Evolutionary conservation across 257 asterid genomes (phyloP), one percentile per base, ranked within the genome.

Genomic region (Ajuga chamaepitys): DNA sequence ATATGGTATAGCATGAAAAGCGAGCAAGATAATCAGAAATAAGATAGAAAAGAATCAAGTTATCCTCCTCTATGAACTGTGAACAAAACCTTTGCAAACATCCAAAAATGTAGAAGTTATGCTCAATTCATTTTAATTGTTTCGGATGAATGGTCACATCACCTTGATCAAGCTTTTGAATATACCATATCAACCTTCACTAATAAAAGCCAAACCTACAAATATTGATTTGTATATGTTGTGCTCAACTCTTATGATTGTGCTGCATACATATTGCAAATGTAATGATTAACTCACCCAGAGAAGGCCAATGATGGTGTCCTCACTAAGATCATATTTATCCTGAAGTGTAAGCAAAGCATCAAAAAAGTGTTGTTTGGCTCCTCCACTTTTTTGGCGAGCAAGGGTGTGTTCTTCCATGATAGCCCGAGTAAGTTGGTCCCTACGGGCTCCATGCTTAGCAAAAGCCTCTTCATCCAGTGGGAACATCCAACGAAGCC

Each of bases 401-500:
- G 86, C 86, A 57, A 61, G 77, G 25, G 83, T 79, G 78, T 86
- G 96, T 72, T 84, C 95, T 66, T 88, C 92, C 95, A 82, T 81
- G 17, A 86, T 84, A 9, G 78, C 84, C 25, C 80, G 79, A 7
- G 95, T 84, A 16, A 86, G 87, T 25, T 74, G 71, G 76, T 86
- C 95, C 70, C 86, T 76, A 2, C 81, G 85, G 1, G 74, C 83
- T 22, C 81, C 87, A 9, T 86, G 96, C 58, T 84, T 84, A 40
- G 85, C 45, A 44, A 82, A 80, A 0, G 87, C 92, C 4, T 82
- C 92, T 56, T 86, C 89, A 18, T 84, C 85, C 46, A 88, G 63
- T 18, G 86, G 87, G 72, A 77, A 82, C 85, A 88, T 77, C 92
- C 92, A 82, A 38, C 95, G 82, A 5, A 88, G 89, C 96, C 96